These are phyloP conservation scores for Solanum ahanhuiri DNA, from an alignment of 257 asterid genomes.

Conservation along the genomic window DNA sequence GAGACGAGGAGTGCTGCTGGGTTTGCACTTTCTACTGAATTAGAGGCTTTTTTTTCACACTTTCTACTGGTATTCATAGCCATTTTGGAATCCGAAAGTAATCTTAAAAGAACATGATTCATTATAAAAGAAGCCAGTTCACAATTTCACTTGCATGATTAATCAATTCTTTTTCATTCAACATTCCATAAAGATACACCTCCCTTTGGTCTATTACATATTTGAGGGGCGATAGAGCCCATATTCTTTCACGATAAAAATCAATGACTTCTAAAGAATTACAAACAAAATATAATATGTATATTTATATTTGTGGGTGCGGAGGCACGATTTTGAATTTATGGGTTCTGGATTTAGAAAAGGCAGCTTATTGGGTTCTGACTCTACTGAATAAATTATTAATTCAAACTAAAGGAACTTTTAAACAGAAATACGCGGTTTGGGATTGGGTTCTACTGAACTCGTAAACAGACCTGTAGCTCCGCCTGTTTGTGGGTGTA, in stretches of 20 bases:
- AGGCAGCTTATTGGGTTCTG: neutral
- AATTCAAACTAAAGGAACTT: neutral
- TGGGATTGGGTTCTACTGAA: neutral
- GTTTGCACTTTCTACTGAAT: neutral
- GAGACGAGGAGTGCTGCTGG: neutral
- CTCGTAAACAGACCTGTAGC: neutral
- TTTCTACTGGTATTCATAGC: neutral
- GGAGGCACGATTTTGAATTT: neutral
- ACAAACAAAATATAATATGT: neutral
- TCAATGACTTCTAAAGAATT: neutral
- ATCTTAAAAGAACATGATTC: neutral
- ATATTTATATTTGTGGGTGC: neutral
- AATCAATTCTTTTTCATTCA: neutral
- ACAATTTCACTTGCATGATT: neutral
- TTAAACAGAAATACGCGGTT: neutral
- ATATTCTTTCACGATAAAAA: neutral
- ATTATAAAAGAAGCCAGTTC: neutral
- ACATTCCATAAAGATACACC: neutral
- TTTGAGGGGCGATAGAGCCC: neutral
- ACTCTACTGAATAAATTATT: neutral
- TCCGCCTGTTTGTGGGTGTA: neutral
- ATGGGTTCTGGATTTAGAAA: neutral
- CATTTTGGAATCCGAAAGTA: neutral
- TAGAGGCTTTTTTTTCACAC: neutral
- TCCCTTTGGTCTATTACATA: neutral